Percentiles rank a stretch among this genome's conserved stretches.
phyloP scores from a whole-genome alignment of 2,329 filamentous ascomycete genomes.

The Escovopsis sp. region DNA sequence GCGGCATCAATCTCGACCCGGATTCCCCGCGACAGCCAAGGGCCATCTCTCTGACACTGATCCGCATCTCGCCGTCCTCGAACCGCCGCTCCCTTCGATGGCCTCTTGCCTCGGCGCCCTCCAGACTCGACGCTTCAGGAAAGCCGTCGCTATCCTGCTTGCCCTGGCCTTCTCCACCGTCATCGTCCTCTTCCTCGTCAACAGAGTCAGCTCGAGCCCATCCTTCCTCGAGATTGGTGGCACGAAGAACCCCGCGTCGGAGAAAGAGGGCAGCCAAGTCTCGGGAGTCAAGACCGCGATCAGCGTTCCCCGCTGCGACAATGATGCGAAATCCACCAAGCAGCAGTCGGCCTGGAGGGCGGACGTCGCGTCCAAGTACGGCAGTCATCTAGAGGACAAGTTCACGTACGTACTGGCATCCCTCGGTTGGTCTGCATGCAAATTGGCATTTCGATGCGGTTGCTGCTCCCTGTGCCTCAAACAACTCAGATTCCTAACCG shows the following conservation, averaged over 20 bases:
- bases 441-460: neutral
- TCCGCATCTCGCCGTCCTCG: neutral
- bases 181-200: conserved; percentile 3
- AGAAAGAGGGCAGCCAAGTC: no score
- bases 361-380: conserved; percentile 11
- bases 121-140: conserved; percentile 5
- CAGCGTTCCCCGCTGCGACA: no score
- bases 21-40: neutral
- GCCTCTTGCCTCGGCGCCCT: conserved; percentile 3
- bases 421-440: no score
- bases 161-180: conserved; percentile 3
- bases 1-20: no score
- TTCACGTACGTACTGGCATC: conserved; percentile 15
- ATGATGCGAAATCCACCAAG: no score
- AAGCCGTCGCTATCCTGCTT: conserved; percentile 2
- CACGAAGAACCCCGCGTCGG: no score
- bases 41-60: neutral
- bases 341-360: conserved; percentile 1
- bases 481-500: neutral
- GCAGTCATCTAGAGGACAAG: conserved; percentile 14
- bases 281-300: no score
- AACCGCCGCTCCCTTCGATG: neutral
- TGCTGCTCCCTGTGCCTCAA: neutral
- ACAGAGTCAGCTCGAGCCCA: neutral
- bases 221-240: neutral